Evolutionary conservation across 768 basidiomycete species (phyloP).

Genomic region (Pisolithus sp.): DNA sequence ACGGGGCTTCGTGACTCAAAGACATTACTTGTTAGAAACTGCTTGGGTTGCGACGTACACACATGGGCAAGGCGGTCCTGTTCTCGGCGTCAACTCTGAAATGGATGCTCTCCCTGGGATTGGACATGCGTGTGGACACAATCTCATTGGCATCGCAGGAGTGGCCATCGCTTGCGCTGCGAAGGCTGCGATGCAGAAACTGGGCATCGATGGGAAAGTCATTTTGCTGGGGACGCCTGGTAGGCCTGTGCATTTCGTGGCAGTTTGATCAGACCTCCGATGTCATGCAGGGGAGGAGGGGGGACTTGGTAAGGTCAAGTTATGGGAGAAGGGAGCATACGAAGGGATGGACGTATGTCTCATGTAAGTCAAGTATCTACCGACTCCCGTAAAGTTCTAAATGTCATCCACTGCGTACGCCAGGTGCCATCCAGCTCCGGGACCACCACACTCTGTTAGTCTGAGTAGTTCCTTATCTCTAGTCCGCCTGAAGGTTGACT

Average conservation of each 20-base stretch:
- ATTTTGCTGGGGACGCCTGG: slow-evolving; percentile 76
- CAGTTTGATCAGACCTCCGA: background rate
- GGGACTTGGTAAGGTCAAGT: slow-evolving; percentile 61
- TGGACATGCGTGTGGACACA: slow-evolving; percentile 78
- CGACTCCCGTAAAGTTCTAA: background rate
- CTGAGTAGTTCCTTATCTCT: slow-evolving; percentile 61
- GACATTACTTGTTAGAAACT: slow-evolving; percentile 57
- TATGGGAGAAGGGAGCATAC: slow-evolving; percentile 71
- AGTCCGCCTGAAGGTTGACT: slow-evolving; percentile 55
- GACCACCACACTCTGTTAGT: slow-evolving; percentile 62
- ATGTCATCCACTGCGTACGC: background rate
- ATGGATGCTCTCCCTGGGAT: slow-evolving; percentile 58
- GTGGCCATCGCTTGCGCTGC: slow-evolving; percentile 67
- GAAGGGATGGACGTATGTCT: slow-evolving; percentile 71
- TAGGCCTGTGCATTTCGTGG: slow-evolving; percentile 16
- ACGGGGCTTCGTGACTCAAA: slow-evolving; percentile 59
- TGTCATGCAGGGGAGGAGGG: slow-evolving; percentile 63
- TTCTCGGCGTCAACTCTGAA: slow-evolving; percentile 78
- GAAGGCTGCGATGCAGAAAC: slow-evolving; percentile 54
- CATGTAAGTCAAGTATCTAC: slow-evolving; percentile 41
- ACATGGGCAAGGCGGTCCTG: slow-evolving; percentile 59
- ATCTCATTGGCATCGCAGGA: slow-evolving; percentile 72
- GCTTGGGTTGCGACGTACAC: slow-evolving; percentile 70
- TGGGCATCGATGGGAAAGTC: slow-evolving; percentile 61
- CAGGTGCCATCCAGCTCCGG: slow-evolving; percentile 81